A percentile compares a stretch with the other conserved stretches of the same genome.
Evolutionary conservation across 768 basidiomycete species (phyloP).

Genomic region (Hebeloma cylindrosporum): DNA sequence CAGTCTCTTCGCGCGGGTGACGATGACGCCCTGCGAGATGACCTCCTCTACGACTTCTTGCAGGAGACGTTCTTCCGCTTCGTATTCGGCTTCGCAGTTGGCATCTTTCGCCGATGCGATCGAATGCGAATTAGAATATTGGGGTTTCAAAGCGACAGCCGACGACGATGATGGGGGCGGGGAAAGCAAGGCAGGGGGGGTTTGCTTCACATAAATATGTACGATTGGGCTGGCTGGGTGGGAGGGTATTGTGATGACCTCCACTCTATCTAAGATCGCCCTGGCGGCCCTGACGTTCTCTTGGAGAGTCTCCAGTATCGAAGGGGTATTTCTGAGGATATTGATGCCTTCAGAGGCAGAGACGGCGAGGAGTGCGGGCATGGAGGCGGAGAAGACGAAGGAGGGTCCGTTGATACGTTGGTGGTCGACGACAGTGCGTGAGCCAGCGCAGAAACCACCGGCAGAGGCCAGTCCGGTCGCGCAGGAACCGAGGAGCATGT

Average conservation of each 20-base stretch:
- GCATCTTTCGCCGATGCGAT: constrained; percentile 45
- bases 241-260: constrained; percentile 80
- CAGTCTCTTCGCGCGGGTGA: constrained; percentile 82
- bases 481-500: constrained; percentile 92
- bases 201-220: constrained; percentile 50
- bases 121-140: constrained; percentile 48
- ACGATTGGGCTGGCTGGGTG: constrained; percentile 87
- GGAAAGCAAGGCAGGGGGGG: constrained; percentile 21
- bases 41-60: constrained; percentile 94
- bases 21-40: constrained; percentile 75
- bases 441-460: constrained; percentile 96
- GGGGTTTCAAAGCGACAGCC: constrained; percentile 28
- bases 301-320: constrained; percentile 72
- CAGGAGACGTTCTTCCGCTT: constrained; percentile 72
- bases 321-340: constrained; percentile 72
- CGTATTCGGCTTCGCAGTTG: constrained; percentile 56
- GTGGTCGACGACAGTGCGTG: constrained; percentile 78
- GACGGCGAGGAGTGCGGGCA: constrained; percentile 88
- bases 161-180: constrained; percentile 20
- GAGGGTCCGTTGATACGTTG: constrained; percentile 97
- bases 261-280: constrained; percentile 76
- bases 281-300: constrained; percentile 81
- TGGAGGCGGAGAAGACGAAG: constrained; percentile 94
- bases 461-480: constrained; percentile 79
- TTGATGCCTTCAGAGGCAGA: constrained; percentile 85